Conservation (phyloP, 768 basidiomycete species). For the Boletus fagicola region DNA sequence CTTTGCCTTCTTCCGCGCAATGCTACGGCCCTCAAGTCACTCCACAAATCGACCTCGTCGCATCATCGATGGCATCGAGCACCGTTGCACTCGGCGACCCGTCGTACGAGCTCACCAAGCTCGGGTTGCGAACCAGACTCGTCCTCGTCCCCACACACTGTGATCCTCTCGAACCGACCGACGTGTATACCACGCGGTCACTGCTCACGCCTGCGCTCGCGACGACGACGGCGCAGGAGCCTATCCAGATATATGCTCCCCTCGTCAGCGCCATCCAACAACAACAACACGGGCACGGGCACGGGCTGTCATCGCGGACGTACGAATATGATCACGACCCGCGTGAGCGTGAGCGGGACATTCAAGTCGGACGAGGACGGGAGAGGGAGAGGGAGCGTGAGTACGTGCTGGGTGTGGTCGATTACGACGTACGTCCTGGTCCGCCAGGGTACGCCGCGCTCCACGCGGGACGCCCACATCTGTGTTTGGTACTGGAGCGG, state of each 20-base stretch:
- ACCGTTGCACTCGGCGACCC: slow-evolving; percentile 17
- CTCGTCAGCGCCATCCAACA: not conserved
- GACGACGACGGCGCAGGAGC: slow-evolving; percentile 11
- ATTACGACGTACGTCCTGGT: slow-evolving; percentile 23
- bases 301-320: not conserved
- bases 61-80: not conserved
- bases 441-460: slow-evolving; percentile 22
- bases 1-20: too few relatives aligned
- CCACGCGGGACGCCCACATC: slow-evolving; percentile 15
- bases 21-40: slow-evolving; percentile 14
- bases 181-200: slow-evolving; percentile 11
- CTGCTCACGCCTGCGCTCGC: slow-evolving; percentile 22
- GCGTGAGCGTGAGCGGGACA: slow-evolving; percentile 2
- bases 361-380: slow-evolving; percentile 2
- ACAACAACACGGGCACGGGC: not conserved
- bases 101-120: slow-evolving; percentile 24
- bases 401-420: slow-evolving; percentile 22
- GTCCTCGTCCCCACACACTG: slow-evolving; percentile 23
- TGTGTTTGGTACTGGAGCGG: slow-evolving; percentile 26
- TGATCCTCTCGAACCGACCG: slow-evolving; percentile 20
- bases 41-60: slow-evolving; percentile 8
- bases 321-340: slow-evolving; percentile 5
- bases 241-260: slow-evolving; percentile 21
- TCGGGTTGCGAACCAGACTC: slow-evolving; percentile 19
- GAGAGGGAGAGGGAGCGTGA: slow-evolving; percentile 13